Evolutionary conservation across 2,329 filamentous ascomycete species (phyloP), one percentile per base, ranked within the genome.

Genomic region (Aspergillus quadrilineatus): DNA sequence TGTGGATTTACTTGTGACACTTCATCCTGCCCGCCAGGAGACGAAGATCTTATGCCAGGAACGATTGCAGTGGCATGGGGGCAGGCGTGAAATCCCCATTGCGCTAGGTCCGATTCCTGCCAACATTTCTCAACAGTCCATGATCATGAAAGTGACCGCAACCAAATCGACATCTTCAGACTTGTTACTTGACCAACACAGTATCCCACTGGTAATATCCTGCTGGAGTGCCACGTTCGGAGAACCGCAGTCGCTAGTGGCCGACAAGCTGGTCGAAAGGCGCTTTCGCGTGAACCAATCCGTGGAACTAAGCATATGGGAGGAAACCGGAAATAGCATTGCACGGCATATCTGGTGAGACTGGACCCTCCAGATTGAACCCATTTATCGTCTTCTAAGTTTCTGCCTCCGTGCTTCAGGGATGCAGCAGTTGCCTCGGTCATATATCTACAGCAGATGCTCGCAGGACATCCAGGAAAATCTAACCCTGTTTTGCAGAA

Each of bases 321-420:
- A 90, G 68, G 87, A 89, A 65, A 88, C 85, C 0, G 86, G 87
- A 4, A 87, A 90, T 65, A 88, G 85, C 67, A 89, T 90, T 65
- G 87, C 87, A 5, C 77, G 86, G 42, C 87, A 90, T 73, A 79
- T 89, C 48, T 90, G 87, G 87, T 87, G 77, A 67, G 72, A 53
- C 43, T 39, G 17, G 34, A 26, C 59, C 9, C 32, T 22, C 26
- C 26, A 44, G 34, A 37, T 14, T 34, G 15, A 42, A 46, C 6
- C 10, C 7, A 4, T 42, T 36, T 30, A 32, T 48, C 26, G 47
- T 50, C 14, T 36, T 62, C 57, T 63, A 60, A 67, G 36, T 47
- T 29, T 15, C 37, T 15, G 6, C 30, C 12, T 41, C 26, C 42
- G 7, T 30, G 8, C 3, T 50, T 17, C 60, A 77, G 81, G 81